Base-by-base conservation (phyloP, 2,329 filamentous ascomycete genomes). In the Nigrograna mackinnonii region DNA sequence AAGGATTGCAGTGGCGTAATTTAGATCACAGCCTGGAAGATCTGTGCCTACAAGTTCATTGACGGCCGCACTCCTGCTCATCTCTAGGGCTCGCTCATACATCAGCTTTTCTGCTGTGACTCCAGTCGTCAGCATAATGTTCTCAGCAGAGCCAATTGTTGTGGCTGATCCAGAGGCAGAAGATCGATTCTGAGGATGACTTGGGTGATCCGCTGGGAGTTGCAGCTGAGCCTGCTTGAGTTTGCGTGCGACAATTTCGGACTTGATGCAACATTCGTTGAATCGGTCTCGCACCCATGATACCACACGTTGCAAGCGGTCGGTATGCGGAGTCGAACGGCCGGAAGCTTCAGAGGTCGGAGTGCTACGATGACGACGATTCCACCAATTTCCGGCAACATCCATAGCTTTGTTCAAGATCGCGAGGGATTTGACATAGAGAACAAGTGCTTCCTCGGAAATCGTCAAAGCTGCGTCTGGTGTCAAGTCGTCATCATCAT, bases 201-300 rank as follows among this genome's bases (percentile, higher is more conserved):
- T 87, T 1, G 91, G 87, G 57, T 99, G 92, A 55, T 94, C 88
- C 35, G 83, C 77, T 0, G 94, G 91, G 4, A 99, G 77, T 55
- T 85, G 82, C 64, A 84, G 86, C 67, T 99, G 94, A 4, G 88
- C 90, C 49, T 95, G 89, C 33, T 90, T 77, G 36, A 99, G 79
- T 65, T 91, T 95, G 35, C 91, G 77, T 35, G 90, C 87, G n/a
- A 96, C 91, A 51, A 96, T 80, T 61, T 97, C 92, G 1, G 91
- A 91, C 73, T 99, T 99, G 70, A 96, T 91, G 47, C 97, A 75
- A 28, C 95, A 94, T 66, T 97, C 94, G 63, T 99, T 99, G 78
- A 99, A 99, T 4, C 92, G 88, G 53, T 79, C 82, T 22, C 94
- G 88, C 41, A 95, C 86, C 94, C 92, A 99, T 67, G 96, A 92